Evolutionary conservation across 495 filamentous ascomycete species (phyloP).

Genomic region (Aspergillus steynii): DNA sequence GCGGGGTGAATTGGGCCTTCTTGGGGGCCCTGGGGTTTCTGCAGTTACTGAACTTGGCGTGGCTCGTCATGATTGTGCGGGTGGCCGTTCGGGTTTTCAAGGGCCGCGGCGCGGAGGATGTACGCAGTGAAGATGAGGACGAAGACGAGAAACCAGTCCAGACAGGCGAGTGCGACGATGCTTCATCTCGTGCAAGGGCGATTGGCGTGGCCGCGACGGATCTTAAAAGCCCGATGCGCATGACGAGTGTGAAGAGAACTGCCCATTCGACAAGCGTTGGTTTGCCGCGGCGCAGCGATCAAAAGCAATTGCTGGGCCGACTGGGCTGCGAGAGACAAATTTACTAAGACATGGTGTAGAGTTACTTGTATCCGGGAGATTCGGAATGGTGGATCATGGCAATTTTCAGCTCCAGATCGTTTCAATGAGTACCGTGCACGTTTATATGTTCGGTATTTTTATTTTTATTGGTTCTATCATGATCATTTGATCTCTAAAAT

Average conservation of each 20-base stretch:
- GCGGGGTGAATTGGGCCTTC: slow-evolving; percentile 62
- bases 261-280: slow-evolving; percentile 18
- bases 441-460: too few species aligned
- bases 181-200: background rate
- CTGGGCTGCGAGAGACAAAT: slow-evolving; percentile 61
- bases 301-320: slow-evolving; percentile 61
- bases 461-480: background rate
- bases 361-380: too few species aligned
- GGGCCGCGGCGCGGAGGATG: slow-evolving; percentile 72
- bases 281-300: slow-evolving; percentile 58
- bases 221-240: slow-evolving; percentile 2
- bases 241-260: slow-evolving; percentile 1
- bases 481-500: background rate
- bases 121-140: slow-evolving; percentile 58
- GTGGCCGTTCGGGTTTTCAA: slow-evolving; percentile 69
- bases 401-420: too few species aligned
- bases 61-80: slow-evolving; percentile 75
- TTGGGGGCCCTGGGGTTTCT: slow-evolving; percentile 67
- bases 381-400: too few species aligned
- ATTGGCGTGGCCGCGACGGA: background rate
- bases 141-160: slow-evolving; percentile 59
- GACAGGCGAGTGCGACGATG: slow-evolving; percentile 2
- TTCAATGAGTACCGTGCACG: too few species aligned
- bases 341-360: background rate
- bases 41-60: slow-evolving; percentile 70